phyloP scores from a whole-genome alignment of 768 basidiomycete genomes.

The Podaxis sp. region DNA sequence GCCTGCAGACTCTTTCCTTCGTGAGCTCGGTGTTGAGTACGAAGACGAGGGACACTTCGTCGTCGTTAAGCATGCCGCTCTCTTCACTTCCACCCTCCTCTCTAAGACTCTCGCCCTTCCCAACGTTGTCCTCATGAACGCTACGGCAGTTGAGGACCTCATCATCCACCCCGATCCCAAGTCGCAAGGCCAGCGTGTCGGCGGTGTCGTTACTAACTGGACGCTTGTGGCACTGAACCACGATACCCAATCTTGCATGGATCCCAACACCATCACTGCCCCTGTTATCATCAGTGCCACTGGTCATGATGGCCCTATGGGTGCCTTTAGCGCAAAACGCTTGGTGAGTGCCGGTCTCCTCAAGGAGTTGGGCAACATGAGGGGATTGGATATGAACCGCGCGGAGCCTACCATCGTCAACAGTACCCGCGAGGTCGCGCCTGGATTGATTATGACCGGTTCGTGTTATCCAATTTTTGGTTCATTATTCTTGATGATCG shows the following conservation, averaged over 20 bases:
- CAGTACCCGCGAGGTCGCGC: conserved; percentile 71
- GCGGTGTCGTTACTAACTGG: conserved; percentile 55
- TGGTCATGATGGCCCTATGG: conserved; percentile 80
- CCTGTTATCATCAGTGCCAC: conserved; percentile 72
- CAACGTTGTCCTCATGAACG: conserved; percentile 76
- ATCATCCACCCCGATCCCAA: conserved; percentile 64
- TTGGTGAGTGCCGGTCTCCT: conserved; percentile 73
- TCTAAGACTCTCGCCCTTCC: conserved; percentile 68
- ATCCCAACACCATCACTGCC: conserved; percentile 81
- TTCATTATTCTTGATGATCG: background rate
- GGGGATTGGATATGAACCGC: conserved; percentile 77
- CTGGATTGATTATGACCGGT: conserved; percentile 76
- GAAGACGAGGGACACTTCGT: conserved; percentile 79
- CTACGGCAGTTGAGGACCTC: conserved; percentile 80
- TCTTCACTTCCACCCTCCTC: conserved; percentile 78
- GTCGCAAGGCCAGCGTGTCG: conserved; percentile 37
- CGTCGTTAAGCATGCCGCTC: conserved; percentile 79
- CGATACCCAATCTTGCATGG: conserved; percentile 78
- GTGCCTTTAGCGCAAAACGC: conserved; percentile 79
- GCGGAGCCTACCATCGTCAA: conserved; percentile 84
- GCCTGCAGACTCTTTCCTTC: conserved; percentile 71
- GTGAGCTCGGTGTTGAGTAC: conserved; percentile 67
- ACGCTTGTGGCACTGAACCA: conserved; percentile 57
- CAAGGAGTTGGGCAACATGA: conserved; percentile 78
- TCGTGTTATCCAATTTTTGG: conserved; percentile 22